Conservation (phyloP, 2,329 filamentous ascomycete species). For the Colletotrichum caudatum region DNA sequence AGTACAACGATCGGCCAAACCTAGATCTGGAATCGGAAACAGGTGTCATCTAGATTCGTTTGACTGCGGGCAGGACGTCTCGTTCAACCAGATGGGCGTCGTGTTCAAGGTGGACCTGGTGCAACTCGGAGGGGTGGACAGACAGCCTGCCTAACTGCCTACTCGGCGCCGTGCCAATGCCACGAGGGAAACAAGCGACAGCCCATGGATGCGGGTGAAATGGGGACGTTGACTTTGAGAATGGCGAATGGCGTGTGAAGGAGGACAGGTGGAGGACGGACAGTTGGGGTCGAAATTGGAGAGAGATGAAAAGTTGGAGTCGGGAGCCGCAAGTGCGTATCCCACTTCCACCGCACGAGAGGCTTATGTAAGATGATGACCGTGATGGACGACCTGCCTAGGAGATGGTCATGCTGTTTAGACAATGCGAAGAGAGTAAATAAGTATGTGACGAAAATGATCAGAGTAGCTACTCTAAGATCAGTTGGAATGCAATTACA, state of each 20-base stretch:
- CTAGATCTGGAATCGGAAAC: constrained; percentile 3
- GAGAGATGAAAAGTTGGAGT: constrained; percentile 1
- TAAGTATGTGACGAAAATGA: not conserved
- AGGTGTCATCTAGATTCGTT: not conserved
- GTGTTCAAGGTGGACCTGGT: not conserved
- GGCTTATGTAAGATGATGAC: not conserved
- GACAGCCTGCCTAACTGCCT: constrained; percentile 2
- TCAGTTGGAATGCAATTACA: not conserved
- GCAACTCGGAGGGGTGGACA: not conserved
- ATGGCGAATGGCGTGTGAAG: not conserved
- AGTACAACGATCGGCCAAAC: constrained; percentile 11
- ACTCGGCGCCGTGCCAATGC: constrained; percentile 11
- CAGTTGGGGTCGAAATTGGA: constrained; percentile 6
- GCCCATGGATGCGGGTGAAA: not conserved
- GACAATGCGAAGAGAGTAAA: not conserved
- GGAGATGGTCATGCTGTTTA: not conserved
- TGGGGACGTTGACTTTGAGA: not conserved
- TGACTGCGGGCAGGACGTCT: not conserved
- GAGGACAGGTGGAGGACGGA: constrained; percentile 10
- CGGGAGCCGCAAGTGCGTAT: constrained; percentile 1
- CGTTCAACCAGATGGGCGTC: not conserved
- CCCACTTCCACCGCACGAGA: too few species aligned
- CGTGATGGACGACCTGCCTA: not conserved
- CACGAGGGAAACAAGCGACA: not conserved
- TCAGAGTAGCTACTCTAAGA: not conserved